Conservation (phyloP, 129 eudicot genomes). For the Artemisia annua region DNA sequence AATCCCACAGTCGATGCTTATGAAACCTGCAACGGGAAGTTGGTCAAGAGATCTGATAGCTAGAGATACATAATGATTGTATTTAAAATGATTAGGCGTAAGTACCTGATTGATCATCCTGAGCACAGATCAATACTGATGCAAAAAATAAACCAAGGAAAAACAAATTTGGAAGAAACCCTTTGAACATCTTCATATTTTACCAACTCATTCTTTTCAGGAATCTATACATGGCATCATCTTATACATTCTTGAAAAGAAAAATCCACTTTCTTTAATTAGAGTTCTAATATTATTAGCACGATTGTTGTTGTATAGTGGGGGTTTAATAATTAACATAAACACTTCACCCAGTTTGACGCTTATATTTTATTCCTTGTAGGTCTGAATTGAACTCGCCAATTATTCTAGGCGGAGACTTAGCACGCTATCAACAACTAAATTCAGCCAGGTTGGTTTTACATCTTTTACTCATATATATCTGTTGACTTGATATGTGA, state of each 20-base stretch:
- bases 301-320: too few species aligned
- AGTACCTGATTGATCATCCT: conserved; percentile 37
- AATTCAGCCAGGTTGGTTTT: too few species aligned
- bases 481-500: too few species aligned
- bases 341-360: too few species aligned
- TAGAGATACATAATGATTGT: neutral
- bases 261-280: too few species aligned
- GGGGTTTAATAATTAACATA: too few species aligned
- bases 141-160: conserved; percentile 5
- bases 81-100: neutral
- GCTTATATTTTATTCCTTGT: too few species aligned
- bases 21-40: conserved; percentile 42
- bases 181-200: neutral
- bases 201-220: neutral
- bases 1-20: conserved; percentile 69
- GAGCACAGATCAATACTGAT: conserved; percentile 15
- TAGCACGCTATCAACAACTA: too few species aligned
- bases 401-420: too few species aligned
- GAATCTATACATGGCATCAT: neutral
- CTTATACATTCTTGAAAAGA: neutral
- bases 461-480: too few species aligned
- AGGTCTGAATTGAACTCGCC: too few species aligned
- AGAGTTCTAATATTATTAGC: too few species aligned
- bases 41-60: neutral
- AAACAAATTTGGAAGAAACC: conserved; percentile 6